Conservation (phyloP, 129 eudicot genomes). For the Helichrysum umbraculigerum region DNA sequence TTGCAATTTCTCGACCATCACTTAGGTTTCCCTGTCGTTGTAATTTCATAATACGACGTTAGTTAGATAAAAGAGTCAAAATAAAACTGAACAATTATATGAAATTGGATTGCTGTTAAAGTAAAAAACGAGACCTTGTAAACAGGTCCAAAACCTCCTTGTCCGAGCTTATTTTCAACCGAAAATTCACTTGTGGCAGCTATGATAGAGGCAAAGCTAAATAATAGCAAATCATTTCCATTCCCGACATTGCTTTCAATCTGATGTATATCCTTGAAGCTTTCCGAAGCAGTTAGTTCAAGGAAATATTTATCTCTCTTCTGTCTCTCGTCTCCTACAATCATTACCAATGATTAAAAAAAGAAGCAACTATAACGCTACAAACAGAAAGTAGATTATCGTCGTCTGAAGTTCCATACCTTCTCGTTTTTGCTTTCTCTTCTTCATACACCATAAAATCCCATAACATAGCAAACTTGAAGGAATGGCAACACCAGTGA, state of each 20-base stretch:
- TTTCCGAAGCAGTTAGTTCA: constrained; percentile 39
- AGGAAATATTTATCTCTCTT: constrained; percentile 26
- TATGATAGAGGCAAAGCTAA: constrained; percentile 33
- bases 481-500: not conserved
- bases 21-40: not conserved
- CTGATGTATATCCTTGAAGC: constrained; percentile 27
- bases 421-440: constrained; percentile 7
- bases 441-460: constrained; percentile 17
- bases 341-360: not conserved
- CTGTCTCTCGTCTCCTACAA: constrained; percentile 27
- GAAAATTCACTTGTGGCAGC: constrained; percentile 45
- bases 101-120: no score
- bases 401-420: constrained; percentile 8
- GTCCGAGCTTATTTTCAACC: constrained; percentile 44
- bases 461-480: constrained; percentile 18
- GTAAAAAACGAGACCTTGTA: constrained; percentile 35
- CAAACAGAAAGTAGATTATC: not conserved
- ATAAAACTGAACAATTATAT: no score
- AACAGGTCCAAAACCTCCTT: constrained; percentile 63
- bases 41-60: no score
- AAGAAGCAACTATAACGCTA: not conserved
- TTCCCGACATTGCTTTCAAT: constrained; percentile 27
- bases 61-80: no score
- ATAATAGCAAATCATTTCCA: constrained; percentile 31
- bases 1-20: not conserved